Evolutionary conservation across 345 rosid genomes (phyloP), one percentile per base, ranked within the genome.

Genomic region (Pseudoturritis turrita): DNA sequence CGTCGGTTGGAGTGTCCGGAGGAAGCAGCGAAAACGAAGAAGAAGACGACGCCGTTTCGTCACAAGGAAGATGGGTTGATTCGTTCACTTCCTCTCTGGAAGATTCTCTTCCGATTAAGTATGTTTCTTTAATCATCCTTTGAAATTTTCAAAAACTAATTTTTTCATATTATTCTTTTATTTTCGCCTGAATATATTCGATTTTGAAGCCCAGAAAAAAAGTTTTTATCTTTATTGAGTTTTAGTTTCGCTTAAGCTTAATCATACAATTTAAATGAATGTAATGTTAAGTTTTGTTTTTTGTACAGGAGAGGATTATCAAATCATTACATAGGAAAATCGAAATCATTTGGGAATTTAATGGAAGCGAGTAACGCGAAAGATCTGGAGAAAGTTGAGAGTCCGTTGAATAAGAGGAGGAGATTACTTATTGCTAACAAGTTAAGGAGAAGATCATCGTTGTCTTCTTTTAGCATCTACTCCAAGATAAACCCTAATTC

Each of bases 71-170:
- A 28, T 49, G 56, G 12, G 25, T 83, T 36, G 60, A 61, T 12
- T 79, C 83, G 19, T 37, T 87, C 44, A 71, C 13, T 67, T 74
- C 71, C 41, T 80, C 85, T 25, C 15, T 89, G 8, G 88, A 85
- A 72, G 96, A 86, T 22, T 81, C 88, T 71, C 92, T 89, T 40
- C 96, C 92, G 6, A 71, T 82, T 62, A 89, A 86, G 96, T 89
- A 60, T 74, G 83, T 71, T 44, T 35, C 23, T 43, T 41, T 59
- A 18, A 1, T 19, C 41, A 66, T 47, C 71, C 46, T 33, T 35
- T 55, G 19, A 54, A 6, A 2, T 17, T n/a, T 28, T 29, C 18
- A 12, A 19, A 33, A 13, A 2, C 3, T 10, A 31, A 4, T 8
- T 31, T 6, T 15, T 29, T 21, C 8, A 35, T 7, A 39, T 7